Evolutionary conservation across 2,329 filamentous ascomycete species (phyloP).

Genomic region (Paramyrothecium roridum): DNA sequence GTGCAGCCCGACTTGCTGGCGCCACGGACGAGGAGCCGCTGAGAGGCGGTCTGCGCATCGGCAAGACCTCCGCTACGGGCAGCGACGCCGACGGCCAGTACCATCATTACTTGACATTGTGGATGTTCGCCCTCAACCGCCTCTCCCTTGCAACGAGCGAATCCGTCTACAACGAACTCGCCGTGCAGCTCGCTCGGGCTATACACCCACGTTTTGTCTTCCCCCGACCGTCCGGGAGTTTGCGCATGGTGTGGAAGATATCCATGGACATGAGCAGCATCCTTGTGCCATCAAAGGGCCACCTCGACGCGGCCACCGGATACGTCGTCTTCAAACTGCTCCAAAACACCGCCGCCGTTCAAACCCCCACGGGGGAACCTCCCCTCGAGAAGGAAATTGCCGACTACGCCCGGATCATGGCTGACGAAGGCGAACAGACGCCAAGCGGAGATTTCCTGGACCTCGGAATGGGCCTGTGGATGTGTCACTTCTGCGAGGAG

Average conservation of each 20-base stretch:
- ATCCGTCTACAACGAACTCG: conserved; percentile 44
- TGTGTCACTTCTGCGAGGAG: conserved; percentile 44
- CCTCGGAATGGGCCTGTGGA: conserved; percentile 58
- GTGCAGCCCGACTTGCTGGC: conserved; percentile 39
- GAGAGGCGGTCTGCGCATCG: conserved; percentile 54
- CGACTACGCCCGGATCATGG: conserved; percentile 48
- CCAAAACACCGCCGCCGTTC: conserved; percentile 32
- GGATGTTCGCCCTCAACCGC: conserved; percentile 61
- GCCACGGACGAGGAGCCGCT: conserved; percentile 50
- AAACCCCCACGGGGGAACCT: conserved; percentile 18
- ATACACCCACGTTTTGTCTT: conserved; percentile 51
- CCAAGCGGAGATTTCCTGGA: conserved; percentile 50
- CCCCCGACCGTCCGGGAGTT: conserved; percentile 6
- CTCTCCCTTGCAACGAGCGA: conserved; percentile 45
- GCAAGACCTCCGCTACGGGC: conserved; percentile 46
- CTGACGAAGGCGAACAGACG: conserved; percentile 36
- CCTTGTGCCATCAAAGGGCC: conserved; percentile 49
- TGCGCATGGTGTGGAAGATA: conserved; percentile 54
- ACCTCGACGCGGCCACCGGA: conserved; percentile 54
- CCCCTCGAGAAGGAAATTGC: conserved; percentile 44
- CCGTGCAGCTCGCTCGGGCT: conserved; percentile 47
- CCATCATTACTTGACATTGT: conserved; percentile 58
- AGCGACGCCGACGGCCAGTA: conserved; percentile 57
- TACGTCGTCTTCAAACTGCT: conserved; percentile 48
- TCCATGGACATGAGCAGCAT: conserved; percentile 42